A percentile compares a stretch with the other conserved stretches of the same genome.
These are phyloP conservation scores for Vaccinium macrocarpon DNA, from an alignment of 148 eudicot species.

Conservation along the genomic window DNA sequence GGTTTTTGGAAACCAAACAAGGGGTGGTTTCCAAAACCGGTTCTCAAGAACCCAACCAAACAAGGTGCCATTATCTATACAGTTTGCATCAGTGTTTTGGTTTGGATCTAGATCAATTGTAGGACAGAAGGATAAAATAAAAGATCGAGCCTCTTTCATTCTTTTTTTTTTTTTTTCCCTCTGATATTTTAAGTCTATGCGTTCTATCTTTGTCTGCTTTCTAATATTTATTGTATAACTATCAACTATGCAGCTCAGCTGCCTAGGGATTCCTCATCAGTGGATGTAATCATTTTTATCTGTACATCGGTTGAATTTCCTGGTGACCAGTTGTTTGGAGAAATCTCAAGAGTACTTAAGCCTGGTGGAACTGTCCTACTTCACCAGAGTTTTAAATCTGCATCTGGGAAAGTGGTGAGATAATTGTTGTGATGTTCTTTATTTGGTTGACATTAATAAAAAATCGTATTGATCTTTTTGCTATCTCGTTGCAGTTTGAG, in stretches of 20 bases:
- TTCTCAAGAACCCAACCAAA: no score
- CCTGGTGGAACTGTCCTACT: conserved; percentile 74
- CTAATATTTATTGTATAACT: background rate
- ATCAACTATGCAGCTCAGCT: conserved; percentile 41
- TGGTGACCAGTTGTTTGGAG: conserved; percentile 42
- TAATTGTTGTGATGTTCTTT: background rate
- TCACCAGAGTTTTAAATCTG: conserved; percentile 33
- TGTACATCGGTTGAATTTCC: conserved; percentile 62
- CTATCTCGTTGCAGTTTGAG: conserved; percentile 44
- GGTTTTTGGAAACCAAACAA: no score
- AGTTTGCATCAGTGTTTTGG: background rate
- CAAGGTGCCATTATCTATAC: no score
- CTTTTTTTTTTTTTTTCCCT: background rate
- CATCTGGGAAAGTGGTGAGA: conserved; percentile 30
- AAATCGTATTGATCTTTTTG: background rate
- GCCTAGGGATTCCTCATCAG: conserved; percentile 58
- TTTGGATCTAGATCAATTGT: background rate
- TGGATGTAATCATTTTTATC: conserved; percentile 49
- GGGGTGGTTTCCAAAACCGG: no score
- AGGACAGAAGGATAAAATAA: background rate
- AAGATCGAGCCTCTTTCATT: background rate
- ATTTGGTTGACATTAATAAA: background rate
- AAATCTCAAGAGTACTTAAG: conserved; percentile 59
- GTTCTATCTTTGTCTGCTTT: conserved; percentile 3
- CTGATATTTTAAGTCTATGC: background rate